These are phyloP conservation scores for Phialophora tarda DNA, from an alignment of 2,329 filamentous ascomycete species.

Conservation along the genomic window DNA sequence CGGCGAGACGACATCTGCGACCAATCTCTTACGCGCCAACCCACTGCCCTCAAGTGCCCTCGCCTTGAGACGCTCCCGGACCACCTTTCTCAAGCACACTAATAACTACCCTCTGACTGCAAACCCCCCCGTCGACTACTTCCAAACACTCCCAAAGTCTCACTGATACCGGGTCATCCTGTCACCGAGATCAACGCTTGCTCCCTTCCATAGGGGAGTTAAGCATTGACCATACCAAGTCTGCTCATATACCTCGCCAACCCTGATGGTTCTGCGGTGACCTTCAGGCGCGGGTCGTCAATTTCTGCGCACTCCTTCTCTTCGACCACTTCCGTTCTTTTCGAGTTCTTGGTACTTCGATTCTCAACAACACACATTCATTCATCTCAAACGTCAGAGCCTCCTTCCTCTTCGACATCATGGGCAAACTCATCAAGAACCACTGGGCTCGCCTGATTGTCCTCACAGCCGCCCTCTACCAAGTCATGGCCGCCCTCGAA, in stretches of 20 bases:
- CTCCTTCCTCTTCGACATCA: slow-evolving; percentile 49
- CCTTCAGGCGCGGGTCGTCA: slow-evolving; percentile 32
- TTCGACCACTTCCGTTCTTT: slow-evolving; percentile 31
- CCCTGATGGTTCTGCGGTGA: slow-evolving; percentile 32
- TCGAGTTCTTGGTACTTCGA: slow-evolving; percentile 14
- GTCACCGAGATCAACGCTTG: slow-evolving; percentile 32
- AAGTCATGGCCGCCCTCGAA: slow-evolving; percentile 81
- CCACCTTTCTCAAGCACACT: slow-evolving; percentile 23
- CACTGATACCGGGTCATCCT: slow-evolving; percentile 28
- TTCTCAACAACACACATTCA: slow-evolving; percentile 17
- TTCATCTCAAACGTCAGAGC: slow-evolving; percentile 3
- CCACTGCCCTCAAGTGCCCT: slow-evolving; percentile 25
- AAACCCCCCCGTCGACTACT: slow-evolving; percentile 22
- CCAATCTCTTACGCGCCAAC: slow-evolving; percentile 37
- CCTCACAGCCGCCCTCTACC: slow-evolving; percentile 81
- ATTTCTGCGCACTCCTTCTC: slow-evolving; percentile 25
- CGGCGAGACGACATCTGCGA: slow-evolving; percentile 32
- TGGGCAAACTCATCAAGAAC: slow-evolving; percentile 99
- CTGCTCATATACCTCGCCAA: slow-evolving; percentile 31
- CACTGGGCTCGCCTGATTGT: slow-evolving; percentile 96
- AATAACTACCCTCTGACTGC: slow-evolving; percentile 28
- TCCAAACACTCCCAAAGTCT: slow-evolving; percentile 17
- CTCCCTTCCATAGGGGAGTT: slow-evolving; percentile 21
- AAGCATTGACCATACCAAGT: slow-evolving; percentile 16
- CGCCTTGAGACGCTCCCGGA: slow-evolving; percentile 31